Evolutionary conservation across 495 filamentous ascomycete species (phyloP).

Genomic region (Penicillium crystallinum): DNA sequence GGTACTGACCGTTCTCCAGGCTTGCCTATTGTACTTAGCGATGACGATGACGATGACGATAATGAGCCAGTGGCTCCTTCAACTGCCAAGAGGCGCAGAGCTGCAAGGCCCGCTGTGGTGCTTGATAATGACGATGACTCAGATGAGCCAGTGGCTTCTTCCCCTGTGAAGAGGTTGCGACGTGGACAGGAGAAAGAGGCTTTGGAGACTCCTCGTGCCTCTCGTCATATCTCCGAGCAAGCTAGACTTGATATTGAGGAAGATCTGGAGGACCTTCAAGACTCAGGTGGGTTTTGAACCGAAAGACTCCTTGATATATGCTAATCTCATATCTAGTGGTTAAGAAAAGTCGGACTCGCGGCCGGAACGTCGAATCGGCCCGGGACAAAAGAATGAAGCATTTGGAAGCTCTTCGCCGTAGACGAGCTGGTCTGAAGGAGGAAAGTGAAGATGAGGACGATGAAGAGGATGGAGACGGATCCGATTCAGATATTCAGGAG

Average conservation of each 20-base stretch:
- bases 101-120: background rate
- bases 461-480: slow-evolving; percentile 8
- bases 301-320: background rate
- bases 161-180: slow-evolving; percentile 24
- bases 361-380: slow-evolving; percentile 33
- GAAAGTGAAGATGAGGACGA: slow-evolving; percentile 19
- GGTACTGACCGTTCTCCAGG: background rate
- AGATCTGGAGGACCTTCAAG: slow-evolving; percentile 42
- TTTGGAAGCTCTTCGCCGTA: slow-evolving; percentile 51
- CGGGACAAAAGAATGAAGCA: slow-evolving; percentile 41
- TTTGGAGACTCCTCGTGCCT: slow-evolving; percentile 24
- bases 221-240: slow-evolving; percentile 19
- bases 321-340: slow-evolving; percentile 21
- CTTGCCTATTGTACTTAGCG: background rate
- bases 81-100: background rate
- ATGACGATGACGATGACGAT: background rate
- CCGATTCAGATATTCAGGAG: slow-evolving; percentile 4
- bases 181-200: slow-evolving; percentile 8
- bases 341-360: slow-evolving; percentile 40
- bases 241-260: slow-evolving; percentile 39
- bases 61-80: slow-evolving; percentile 1
- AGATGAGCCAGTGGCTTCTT: slow-evolving; percentile 14
- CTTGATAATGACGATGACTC: slow-evolving; percentile 5
- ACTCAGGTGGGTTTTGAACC: slow-evolving; percentile 26
- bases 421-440: slow-evolving; percentile 53